Conservation (phyloP, 1,284 basidiomycete species). For the Taiwanofungus camphoratus region DNA sequence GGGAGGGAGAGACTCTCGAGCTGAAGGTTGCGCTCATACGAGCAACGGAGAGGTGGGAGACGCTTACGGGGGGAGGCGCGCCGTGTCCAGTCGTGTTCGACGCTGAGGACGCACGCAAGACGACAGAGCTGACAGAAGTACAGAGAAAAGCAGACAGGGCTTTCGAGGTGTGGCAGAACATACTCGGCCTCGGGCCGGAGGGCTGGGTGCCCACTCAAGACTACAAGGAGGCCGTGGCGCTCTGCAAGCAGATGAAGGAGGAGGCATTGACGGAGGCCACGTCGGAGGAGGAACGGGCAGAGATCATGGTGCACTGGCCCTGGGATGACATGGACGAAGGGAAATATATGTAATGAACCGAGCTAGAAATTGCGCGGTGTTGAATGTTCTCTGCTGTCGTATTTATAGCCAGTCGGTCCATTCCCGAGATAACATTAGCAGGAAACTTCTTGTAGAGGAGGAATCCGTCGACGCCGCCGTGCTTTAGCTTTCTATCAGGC, state of each 20-base stretch:
- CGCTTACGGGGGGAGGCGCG: slow-evolving; percentile 24
- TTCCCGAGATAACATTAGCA: not conserved
- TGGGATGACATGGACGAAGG: slow-evolving; percentile 44
- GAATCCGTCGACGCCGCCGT: not conserved
- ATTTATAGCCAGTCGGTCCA: not conserved
- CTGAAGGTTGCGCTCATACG: slow-evolving; percentile 38
- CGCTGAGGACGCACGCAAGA: slow-evolving; percentile 34
- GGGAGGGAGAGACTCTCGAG: slow-evolving; percentile 42
- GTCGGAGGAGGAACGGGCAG: slow-evolving; percentile 29
- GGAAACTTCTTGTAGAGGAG: not conserved
- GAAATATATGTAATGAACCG: slow-evolving; percentile 30
- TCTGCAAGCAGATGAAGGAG: slow-evolving; percentile 30
- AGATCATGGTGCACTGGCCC: slow-evolving; percentile 34
- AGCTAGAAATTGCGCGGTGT: slow-evolving; percentile 10
- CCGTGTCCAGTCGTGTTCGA: slow-evolving; percentile 43
- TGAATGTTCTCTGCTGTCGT: not conserved
- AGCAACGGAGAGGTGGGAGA: slow-evolving; percentile 22
- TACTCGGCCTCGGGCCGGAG: slow-evolving; percentile 32
- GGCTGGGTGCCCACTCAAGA: slow-evolving; percentile 34
- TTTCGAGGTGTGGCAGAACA: slow-evolving; percentile 20
- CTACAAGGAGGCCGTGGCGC: slow-evolving; percentile 33
- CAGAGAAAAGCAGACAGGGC: slow-evolving; percentile 19
- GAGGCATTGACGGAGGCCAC: slow-evolving; percentile 21
- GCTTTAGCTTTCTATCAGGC: not conserved
- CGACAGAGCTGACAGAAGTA: slow-evolving; percentile 29